Conservation (phyloP, 2,329 filamentous ascomycete species). For the Ceratocystis alfenasii region DNA sequence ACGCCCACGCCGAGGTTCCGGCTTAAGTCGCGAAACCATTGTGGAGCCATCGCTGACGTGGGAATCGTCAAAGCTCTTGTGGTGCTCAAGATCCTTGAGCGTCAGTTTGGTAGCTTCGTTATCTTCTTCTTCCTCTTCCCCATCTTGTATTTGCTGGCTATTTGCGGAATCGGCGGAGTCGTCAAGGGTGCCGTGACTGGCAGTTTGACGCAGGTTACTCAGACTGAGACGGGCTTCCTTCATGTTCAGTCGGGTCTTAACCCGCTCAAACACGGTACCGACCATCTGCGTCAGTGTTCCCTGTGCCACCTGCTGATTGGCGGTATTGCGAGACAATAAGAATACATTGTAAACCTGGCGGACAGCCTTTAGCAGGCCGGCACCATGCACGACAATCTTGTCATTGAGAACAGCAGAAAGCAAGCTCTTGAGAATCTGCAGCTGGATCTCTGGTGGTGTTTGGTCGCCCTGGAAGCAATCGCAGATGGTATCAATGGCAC, state of each 20-base stretch:
- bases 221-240: conserved; percentile 65
- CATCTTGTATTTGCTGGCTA: conserved; percentile 31
- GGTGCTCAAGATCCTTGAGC: conserved; percentile 53
- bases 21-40: conserved; percentile 52
- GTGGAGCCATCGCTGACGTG: conserved; percentile 54
- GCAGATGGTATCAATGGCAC: conserved; percentile 97
- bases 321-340: conserved; percentile 79
- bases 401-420: conserved; percentile 93
- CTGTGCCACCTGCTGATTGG: conserved; percentile 94
- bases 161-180: conserved; percentile 29
- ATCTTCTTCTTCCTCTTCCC: conserved; percentile 31
- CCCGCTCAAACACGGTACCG: conserved; percentile 90
- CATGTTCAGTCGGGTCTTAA: conserved; percentile 72
- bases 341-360: conserved; percentile 99
- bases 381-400: conserved; percentile 96
- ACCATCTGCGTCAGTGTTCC: conserved; percentile 98
- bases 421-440: conserved; percentile 96
- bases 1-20: conserved; percentile 32
- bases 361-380: conserved; percentile 88
- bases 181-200: conserved; percentile 40
- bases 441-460: conserved; percentile 80
- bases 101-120: conserved; percentile 43
- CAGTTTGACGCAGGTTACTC: conserved; percentile 40
- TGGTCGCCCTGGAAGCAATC: conserved; percentile 97
- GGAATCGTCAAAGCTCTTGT: conserved; percentile 58